Base-by-base conservation (phyloP, 352 stramenopile genomes). In the Phytophthora pisi region DNA sequence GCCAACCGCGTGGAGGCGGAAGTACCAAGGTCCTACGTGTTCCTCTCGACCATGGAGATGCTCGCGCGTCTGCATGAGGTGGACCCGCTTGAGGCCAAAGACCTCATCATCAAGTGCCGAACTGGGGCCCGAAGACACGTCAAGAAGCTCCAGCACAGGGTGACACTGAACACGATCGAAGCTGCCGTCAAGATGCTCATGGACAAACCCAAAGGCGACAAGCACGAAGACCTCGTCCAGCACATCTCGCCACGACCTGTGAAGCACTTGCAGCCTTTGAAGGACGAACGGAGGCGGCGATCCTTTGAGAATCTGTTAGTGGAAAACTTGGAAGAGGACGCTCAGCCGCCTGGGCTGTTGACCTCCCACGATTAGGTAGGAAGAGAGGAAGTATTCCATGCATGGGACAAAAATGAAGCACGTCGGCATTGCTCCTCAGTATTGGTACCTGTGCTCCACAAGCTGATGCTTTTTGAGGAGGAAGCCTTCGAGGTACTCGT, bases 81-180 rank as follows among this genome's bases (percentile, higher is more conserved):
- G 20, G 78, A 85, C 57, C 61, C 72, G 11, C 52, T 86, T 0
- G 70, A 87, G 34, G 66, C 76, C 18, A 89, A 87, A 55, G 51
- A 78, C 18, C 77, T 87, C 51, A 70, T 87, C 9, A 15, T 57
- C 11, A 57, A 57, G 18, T 60, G 34, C 11, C 53, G 38, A 18
- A 30, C 15, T 51, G 45, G n/a, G 2, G 45, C 45, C 5, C 18
- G 45, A 3, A 51, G 26, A 15, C 45, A 51, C n/a, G 45, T 51
- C 16, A 46, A 46, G 16, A 46, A 46, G 40, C 40, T 9, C 16
- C 40, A 46, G 15, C 5, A 20, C 13, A 15, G 40, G 8, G 16
- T 20, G 5, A 15, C 40, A 11, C 6, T 46, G 5, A n/a, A 9
- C n/a, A 18, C 40, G n/a, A n/a, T 23, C 16, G 40, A 18, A 18